Percentiles rank a stretch among this genome's conserved stretches.
Conservation (phyloP, 345 rosid genomes). For the Brassica rapa region DNA sequence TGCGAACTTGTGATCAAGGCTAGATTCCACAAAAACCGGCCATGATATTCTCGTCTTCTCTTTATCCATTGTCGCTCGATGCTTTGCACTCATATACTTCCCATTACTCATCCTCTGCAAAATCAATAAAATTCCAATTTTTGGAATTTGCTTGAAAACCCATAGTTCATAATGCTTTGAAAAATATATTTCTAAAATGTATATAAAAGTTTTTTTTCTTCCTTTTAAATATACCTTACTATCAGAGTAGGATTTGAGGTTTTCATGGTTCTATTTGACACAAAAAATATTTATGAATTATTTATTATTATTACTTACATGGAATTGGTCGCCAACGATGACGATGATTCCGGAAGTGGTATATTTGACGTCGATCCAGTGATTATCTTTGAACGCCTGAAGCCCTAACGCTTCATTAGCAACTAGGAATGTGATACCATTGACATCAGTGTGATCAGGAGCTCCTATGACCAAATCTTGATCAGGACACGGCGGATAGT, state of each 20-base stretch:
- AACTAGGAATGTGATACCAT: constrained; percentile 56
- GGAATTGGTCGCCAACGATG: constrained; percentile 70
- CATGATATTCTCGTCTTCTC: constrained; percentile 76
- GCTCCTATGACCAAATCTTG: constrained; percentile 64
- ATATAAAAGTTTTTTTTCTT: not conserved
- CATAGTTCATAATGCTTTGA: not conserved
- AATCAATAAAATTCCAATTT: not conserved
- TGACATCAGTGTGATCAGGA: constrained; percentile 60
- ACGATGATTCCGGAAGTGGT: constrained; percentile 55
- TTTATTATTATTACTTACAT: constrained; percentile 37
- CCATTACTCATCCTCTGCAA: constrained; percentile 73
- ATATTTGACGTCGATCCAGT: constrained; percentile 56
- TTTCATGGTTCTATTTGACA: too few relatives aligned
- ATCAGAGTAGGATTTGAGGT: too few relatives aligned
- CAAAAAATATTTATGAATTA: too few relatives aligned
- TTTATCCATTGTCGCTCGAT: constrained; percentile 53
- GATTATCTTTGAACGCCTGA: constrained; percentile 58
- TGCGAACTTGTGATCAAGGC: constrained; percentile 36
- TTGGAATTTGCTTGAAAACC: not conserved
- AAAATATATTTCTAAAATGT: too few relatives aligned
- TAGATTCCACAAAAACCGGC: constrained; percentile 80
- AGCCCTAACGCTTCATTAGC: constrained; percentile 69
- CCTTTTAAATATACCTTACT: too few relatives aligned
- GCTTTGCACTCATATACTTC: constrained; percentile 53
- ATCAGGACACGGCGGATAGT: constrained; percentile 71